Evolutionary conservation across 2,329 filamentous ascomycete genomes (phyloP).

Genomic region (Harringtonia aguacate): DNA sequence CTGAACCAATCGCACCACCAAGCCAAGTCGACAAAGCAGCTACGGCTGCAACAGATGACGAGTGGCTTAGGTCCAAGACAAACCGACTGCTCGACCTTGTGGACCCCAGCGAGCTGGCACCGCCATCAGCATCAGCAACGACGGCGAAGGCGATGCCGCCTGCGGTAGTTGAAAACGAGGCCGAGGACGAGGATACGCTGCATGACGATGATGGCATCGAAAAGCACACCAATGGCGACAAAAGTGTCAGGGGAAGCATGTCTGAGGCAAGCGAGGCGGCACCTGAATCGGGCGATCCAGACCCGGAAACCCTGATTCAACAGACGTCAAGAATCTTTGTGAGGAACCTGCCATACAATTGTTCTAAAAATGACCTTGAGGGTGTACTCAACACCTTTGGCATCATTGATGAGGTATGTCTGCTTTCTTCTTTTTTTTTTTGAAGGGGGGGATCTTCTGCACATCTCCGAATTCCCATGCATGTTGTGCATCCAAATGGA

Average conservation of each 20-base stretch:
- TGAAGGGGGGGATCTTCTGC: neutral
- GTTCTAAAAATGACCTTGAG: constrained; percentile 65
- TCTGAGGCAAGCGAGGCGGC: neutral
- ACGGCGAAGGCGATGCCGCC: neutral
- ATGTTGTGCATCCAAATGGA: neutral
- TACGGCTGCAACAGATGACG: constrained; percentile 55
- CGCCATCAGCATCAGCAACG: constrained; percentile 1
- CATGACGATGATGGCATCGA: no score
- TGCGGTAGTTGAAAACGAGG: neutral
- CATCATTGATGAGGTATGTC: constrained; percentile 74
- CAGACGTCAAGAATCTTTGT: constrained; percentile 74
- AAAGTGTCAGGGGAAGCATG: neutral
- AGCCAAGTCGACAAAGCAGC: neutral
- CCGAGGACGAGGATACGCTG: neutral
- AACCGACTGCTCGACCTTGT: constrained; percentile 76
- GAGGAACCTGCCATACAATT: constrained; percentile 75
- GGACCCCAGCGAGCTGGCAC: constrained; percentile 54
- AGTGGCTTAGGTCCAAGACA: constrained; percentile 86
- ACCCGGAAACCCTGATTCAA: constrained; percentile 50
- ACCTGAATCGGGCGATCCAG: constrained; percentile 18
- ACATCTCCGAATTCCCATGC: neutral
- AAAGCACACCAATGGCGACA: neutral
- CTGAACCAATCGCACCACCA: neutral
- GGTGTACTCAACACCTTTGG: constrained; percentile 65
- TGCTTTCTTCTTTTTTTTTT: neutral